Evolutionary conservation across 2,329 filamentous ascomycete genomes (phyloP), one percentile per base, ranked within the genome.

Genomic region (Conoideocrella luteorostrata): DNA sequence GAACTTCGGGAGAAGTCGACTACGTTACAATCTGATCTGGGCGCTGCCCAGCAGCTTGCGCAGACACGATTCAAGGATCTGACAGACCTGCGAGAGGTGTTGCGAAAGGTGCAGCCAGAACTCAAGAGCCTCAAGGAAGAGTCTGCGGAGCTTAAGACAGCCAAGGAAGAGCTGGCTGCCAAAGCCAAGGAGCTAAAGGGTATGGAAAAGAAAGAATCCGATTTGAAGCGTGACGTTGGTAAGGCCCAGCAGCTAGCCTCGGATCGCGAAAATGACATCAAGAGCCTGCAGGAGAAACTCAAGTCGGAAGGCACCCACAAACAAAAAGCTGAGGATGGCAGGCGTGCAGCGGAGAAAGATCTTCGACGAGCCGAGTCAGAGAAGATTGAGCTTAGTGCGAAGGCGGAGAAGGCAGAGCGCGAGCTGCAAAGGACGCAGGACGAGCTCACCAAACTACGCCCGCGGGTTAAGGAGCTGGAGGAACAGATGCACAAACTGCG

Each of bases 1-100:
- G 80, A 82, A 33, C 71, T 94, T 28, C 88, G 86, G 62, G 66
- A 73, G 17, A 88, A 84, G 61, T 78, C 82, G 0, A 71, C 78
- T 2, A 75, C 77, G 0, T 64, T 96, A 15, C 82, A 95, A 57
- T 87, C 84, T 0, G 91, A 98, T 58, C 74, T 97, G 3, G 84
- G 82, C 2, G 89, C 89, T 2, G 85, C 90, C 0, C 83, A 96
- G 60, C 82, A 94, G 63, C 75, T 97, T 11, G 88, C 93, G 0
- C 84, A 94, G 48, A 84, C 79, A 13, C 77, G 93, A 23, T 97
- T 89, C 70, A 95, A 89, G 62, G 90, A 97, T 47, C 69, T 96
- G 2, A 83, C 82, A 0, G 86, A 95, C 22, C 69, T 95, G 36
- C 78, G 84, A 17, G 86, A 91, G 48, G 72, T 90, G 3, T 65